phyloP scores from a whole-genome alignment of 1,284 basidiomycete genomes.

The Mycena citricolor region DNA sequence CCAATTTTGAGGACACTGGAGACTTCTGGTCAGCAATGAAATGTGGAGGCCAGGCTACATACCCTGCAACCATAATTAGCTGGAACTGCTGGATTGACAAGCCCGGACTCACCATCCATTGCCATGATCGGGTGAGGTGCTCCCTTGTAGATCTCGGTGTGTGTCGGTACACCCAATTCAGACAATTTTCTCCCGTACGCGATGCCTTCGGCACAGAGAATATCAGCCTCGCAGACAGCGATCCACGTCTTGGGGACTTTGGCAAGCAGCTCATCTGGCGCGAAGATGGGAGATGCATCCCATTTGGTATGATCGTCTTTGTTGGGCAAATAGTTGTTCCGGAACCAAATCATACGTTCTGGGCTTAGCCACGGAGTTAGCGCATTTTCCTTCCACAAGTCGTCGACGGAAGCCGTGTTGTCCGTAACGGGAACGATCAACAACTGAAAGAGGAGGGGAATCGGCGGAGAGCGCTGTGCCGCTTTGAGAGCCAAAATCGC shows the following conservation, averaged over 20 bases:
- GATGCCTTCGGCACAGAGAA: conserved; percentile 66
- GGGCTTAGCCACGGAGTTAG: conserved; percentile 61
- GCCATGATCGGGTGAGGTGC: conserved; percentile 70
- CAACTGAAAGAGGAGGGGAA: conserved; percentile 62
- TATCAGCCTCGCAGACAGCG: conserved; percentile 64
- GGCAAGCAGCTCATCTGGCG: conserved; percentile 52
- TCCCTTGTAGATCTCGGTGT: conserved; percentile 56
- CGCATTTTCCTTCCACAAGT: conserved; percentile 58
- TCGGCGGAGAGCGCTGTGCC: conserved; percentile 44
- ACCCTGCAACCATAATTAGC: conserved; percentile 15
- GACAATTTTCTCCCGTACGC: conserved; percentile 62
- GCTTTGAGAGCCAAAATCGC: conserved; percentile 68
- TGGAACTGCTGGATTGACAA: too few relatives aligned
- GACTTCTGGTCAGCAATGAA: conserved; percentile 12
- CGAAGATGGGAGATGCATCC: conserved; percentile 70
- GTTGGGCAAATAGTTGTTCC: conserved; percentile 65
- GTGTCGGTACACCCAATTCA: conserved; percentile 52
- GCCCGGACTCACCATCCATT: conserved; percentile 67
- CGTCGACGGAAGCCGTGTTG: conserved; percentile 54
- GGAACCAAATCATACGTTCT: conserved; percentile 73
- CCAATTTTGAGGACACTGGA: conserved; percentile 50
- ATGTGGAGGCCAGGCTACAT: conserved; percentile 4
- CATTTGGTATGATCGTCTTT: conserved; percentile 57
- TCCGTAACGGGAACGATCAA: conserved; percentile 73
- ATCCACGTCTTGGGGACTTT: conserved; percentile 62